These are phyloP conservation scores for Pseudohalonectria lignicola DNA, from an alignment of 2,329 filamentous ascomycete species.

Conservation along the genomic window DNA sequence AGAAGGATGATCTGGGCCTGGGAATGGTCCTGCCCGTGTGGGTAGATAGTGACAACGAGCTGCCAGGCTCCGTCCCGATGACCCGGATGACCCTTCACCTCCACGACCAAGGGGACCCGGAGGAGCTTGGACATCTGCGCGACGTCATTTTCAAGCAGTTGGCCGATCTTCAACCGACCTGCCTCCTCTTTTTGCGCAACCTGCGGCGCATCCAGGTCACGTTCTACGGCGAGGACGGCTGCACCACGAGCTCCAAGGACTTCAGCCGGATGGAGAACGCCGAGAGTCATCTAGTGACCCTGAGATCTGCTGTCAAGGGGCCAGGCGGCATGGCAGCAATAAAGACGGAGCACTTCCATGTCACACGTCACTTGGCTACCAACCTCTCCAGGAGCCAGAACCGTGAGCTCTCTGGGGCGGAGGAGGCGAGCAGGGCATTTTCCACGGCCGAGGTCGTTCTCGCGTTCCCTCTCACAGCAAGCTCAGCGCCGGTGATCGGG, in stretches of 20 bases:
- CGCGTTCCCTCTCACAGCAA: conserved; percentile 29
- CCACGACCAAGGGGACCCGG: conserved; percentile 14
- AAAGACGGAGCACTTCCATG: conserved; percentile 14
- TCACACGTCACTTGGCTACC: conserved; percentile 15
- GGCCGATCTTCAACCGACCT: conserved; percentile 21
- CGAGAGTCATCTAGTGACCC: conserved; percentile 6
- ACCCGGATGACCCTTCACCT: conserved; percentile 28
- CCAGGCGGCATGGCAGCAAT: not conserved
- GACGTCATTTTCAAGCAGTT: conserved; percentile 22
- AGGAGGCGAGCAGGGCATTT: conserved; percentile 11
- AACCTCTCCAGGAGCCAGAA: conserved; percentile 23
- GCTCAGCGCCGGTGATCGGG: conserved; percentile 20
- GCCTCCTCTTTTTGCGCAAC: conserved; percentile 31
- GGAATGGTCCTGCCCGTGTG: conserved; percentile 38
- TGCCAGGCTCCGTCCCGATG: conserved; percentile 2
- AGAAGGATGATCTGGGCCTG: conserved; percentile 28
- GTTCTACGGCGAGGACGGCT: conserved; percentile 13
- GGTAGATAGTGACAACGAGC: conserved; percentile 14
- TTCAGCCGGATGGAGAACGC: not conserved
- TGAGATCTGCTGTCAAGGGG: conserved; percentile 2
- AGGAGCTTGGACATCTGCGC: conserved; percentile 7
- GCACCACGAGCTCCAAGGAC: not conserved
- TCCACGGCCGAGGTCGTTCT: conserved; percentile 25
- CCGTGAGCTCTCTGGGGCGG: conserved; percentile 15
- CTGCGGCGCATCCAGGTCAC: conserved; percentile 19